A percentile compares a stretch with the other conserved stretches of the same genome.
phyloP scores from a whole-genome alignment of 2,329 filamentous ascomycete species.

The Laburnicola sp. region DNA sequence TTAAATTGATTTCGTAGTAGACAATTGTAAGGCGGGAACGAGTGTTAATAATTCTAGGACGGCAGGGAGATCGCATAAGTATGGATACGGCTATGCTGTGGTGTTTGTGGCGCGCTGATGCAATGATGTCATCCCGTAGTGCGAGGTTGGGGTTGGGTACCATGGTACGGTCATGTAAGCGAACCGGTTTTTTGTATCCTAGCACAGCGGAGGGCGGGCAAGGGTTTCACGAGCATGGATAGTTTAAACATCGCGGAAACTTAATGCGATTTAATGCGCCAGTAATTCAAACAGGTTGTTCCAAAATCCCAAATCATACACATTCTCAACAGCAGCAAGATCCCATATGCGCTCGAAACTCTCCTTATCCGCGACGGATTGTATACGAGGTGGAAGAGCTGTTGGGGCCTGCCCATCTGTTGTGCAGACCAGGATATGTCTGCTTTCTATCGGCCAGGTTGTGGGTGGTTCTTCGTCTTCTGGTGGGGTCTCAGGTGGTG shows the following conservation, averaged over 20 bases:
- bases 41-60: not conserved
- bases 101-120: conserved; percentile 3
- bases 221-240: not conserved
- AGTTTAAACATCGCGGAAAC: not conserved
- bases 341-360: conserved; percentile 70
- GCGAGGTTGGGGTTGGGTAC: conserved; percentile 3
- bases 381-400: conserved; percentile 46
- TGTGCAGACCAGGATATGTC: conserved; percentile 75
- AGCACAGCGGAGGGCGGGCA: not conserved
- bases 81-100: conserved; percentile 14
- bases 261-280: conserved; percentile 20
- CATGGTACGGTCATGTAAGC: conserved; percentile 4
- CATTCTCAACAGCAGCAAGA: conserved; percentile 44
- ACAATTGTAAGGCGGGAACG: no score
- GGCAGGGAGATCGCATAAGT: not conserved
- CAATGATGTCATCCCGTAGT: conserved; percentile 25
- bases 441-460: conserved; percentile 74
- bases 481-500: conserved; percentile 26
- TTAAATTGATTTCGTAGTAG: not conserved
- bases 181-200: conserved; percentile 21
- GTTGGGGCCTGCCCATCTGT: conserved; percentile 67
- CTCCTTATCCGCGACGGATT: conserved; percentile 37
- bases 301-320: conserved; percentile 47
- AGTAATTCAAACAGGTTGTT: conserved; percentile 41
- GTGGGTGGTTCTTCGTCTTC: conserved; percentile 45